Evolutionary conservation across 2,329 filamentous ascomycete genomes (phyloP).

Genomic region (Fusarium chuoi): DNA sequence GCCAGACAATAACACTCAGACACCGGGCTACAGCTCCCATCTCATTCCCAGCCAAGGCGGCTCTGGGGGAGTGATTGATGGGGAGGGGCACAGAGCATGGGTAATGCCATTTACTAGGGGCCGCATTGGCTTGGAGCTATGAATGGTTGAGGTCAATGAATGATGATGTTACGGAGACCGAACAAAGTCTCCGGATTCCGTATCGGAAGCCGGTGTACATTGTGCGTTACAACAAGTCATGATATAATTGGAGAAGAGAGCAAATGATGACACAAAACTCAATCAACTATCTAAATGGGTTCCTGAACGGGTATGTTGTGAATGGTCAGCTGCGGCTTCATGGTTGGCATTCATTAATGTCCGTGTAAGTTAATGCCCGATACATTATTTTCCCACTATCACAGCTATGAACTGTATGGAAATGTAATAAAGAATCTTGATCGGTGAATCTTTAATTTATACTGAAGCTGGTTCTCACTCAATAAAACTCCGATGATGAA

Average conservation of each 20-base stretch:
- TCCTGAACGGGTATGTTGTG: background rate
- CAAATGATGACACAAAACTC: background rate
- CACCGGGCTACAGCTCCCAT: constrained; percentile 9
- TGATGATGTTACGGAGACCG: constrained; percentile 30
- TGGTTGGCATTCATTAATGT: background rate
- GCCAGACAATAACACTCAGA: constrained; percentile 3
- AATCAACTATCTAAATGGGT: background rate
- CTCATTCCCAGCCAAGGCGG: constrained; percentile 21
- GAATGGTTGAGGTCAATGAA: constrained; percentile 17
- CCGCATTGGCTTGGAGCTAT: background rate
- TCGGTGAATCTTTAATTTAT: background rate
- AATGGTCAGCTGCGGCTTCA: background rate
- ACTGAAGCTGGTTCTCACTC: background rate
- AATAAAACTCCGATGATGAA: background rate
- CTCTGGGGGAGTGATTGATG: constrained; percentile 20
- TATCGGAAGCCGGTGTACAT: constrained; percentile 31
- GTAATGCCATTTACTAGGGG: constrained; percentile 12
- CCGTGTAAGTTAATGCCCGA: background rate
- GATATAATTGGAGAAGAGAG: background rate
- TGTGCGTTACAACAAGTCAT: background rate
- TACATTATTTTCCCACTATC: background rate
- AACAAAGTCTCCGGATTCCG: constrained; percentile 27
- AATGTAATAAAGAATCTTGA: background rate
- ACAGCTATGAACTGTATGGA: background rate
- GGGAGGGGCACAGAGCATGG: constrained; percentile 6